Evolutionary conservation across 805 yeast genomes (phyloP), one percentile per base, ranked within the genome.

Genomic region (Wickerhamomyces bovis): DNA sequence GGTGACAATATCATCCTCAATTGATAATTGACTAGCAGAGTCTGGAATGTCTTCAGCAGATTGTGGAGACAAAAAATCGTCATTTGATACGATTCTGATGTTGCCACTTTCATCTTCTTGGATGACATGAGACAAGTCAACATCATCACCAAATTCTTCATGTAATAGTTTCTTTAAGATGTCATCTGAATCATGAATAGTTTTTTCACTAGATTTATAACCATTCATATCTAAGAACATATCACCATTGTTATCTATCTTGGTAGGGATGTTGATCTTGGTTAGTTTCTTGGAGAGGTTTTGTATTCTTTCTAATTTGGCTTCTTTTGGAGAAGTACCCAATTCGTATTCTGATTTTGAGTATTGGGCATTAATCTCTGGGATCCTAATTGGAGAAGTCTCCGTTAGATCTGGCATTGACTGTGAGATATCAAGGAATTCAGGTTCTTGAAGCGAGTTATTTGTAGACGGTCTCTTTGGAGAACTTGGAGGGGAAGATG

Each of bases 181-280:
- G 43, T 81, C 81, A 61, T 89, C 96, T 0, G 95, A 79, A 54
- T 80, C 81, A 43, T 82, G 81, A 38, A 85, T 78, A 62, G 84
- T 88, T 54, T 82, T 80, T 44, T 82, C 85, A 56, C 83, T 89
- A 30, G 95, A 85, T 66, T 90, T 92, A 67, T 94, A 94, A 16
- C 99, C 99, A 56, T 89, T 95, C 83, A 92, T 88, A 67, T 94
- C 99, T 40, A 94, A 69, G 38, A 89, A 77, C 55, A 94, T 73
- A 60, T 89, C 96, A 12, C 99, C 99, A 57, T 88, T 86, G 51
- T 84, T 83, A 52, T 87, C 95, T 33, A 90, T 77, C 54, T 82
- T 87, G 25, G 95, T 83, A 1, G 97, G 97, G 28, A 94, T 89
- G 60, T 89, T 87, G 53, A 80, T 79, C 53, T 77, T 74, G 16